Evolutionary conservation across 768 basidiomycete species (phyloP).

Genomic region (Krasilnikovozyma curviuscula): DNA sequence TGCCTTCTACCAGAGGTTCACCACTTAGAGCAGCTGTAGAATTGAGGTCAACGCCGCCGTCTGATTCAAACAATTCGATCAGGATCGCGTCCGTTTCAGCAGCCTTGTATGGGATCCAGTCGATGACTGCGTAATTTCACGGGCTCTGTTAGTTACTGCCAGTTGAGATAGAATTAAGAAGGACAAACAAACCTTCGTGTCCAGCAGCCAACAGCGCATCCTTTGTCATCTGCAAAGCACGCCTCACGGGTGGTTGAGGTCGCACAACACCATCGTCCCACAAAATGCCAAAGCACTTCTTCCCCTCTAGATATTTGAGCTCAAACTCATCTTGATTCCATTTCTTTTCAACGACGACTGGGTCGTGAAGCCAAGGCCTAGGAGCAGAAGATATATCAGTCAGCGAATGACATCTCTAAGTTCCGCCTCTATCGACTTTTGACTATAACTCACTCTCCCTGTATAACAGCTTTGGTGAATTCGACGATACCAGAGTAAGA

Average conservation of each 20-base stretch:
- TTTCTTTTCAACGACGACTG: slow-evolving; percentile 36
- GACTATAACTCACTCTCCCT: no score
- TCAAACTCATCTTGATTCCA: slow-evolving; percentile 45
- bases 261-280: not conserved
- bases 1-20: slow-evolving; percentile 39
- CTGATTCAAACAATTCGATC: slow-evolving; percentile 27
- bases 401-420: no score
- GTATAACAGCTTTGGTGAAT: slow-evolving; percentile 47
- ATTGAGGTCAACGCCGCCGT: slow-evolving; percentile 32
- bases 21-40: slow-evolving; percentile 21
- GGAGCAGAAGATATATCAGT: no score
- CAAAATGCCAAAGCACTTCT: not conserved
- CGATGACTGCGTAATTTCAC: slow-evolving; percentile 37
- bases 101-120: slow-evolving; percentile 46
- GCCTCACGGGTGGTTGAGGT: not conserved
- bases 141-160: not conserved
- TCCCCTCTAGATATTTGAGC: slow-evolving; percentile 37
- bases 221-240: slow-evolving; percentile 26
- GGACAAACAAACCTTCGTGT: slow-evolving; percentile 33
- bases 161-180: not conserved
- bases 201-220: slow-evolving; percentile 41
- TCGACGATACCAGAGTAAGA: slow-evolving; percentile 42
- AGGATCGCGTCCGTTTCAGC: slow-evolving; percentile 29
- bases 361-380: slow-evolving; percentile 50
- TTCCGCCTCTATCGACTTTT: no score